These are phyloP conservation scores for Trichoderma koningiopsis DNA, from an alignment of 2,329 filamentous ascomycete species.

Conservation along the genomic window DNA sequence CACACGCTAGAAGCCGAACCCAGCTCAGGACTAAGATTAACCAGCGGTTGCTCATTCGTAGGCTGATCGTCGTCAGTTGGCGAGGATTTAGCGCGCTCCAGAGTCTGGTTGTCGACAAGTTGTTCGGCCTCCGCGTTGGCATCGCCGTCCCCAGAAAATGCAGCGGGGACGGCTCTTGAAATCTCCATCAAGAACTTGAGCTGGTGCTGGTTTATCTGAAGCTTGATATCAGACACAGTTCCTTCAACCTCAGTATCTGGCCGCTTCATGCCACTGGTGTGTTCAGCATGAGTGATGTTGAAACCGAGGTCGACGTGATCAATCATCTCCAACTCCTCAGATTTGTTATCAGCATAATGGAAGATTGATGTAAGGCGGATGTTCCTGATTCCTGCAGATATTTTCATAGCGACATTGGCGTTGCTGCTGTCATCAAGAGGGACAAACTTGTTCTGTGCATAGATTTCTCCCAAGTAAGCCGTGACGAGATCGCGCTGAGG, in stretches of 20 bases:
- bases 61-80: conserved; percentile 39
- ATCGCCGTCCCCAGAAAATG: conserved; percentile 71
- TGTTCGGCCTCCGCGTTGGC: conserved; percentile 74
- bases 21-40: conserved; percentile 70
- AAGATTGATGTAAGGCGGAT: conserved; percentile 89
- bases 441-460: conserved; percentile 90
- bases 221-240: conserved; percentile 88
- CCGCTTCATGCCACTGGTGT: conserved; percentile 72
- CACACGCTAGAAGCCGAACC: conserved; percentile 70
- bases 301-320: conserved; percentile 95
- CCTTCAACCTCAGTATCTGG: conserved; percentile 92
- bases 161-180: conserved; percentile 81
- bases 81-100: conserved; percentile 51
- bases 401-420: conserved; percentile 79
- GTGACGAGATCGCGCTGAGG: conserved; percentile 80
- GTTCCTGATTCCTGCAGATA: conserved; percentile 88
- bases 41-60: conserved; percentile 45
- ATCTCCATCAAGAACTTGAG: conserved; percentile 87
- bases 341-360: conserved; percentile 70
- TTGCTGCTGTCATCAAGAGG: conserved; percentile 76
- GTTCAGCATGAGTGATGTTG: conserved; percentile 88
- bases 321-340: conserved; percentile 92
- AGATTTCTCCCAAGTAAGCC: conserved; percentile 95
- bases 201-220: conserved; percentile 87
- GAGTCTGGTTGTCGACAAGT: conserved; percentile 65